phyloP scores from a whole-genome alignment of 192 early-diverging fungal species.

The Rhizoclosmatium sp. region DNA sequence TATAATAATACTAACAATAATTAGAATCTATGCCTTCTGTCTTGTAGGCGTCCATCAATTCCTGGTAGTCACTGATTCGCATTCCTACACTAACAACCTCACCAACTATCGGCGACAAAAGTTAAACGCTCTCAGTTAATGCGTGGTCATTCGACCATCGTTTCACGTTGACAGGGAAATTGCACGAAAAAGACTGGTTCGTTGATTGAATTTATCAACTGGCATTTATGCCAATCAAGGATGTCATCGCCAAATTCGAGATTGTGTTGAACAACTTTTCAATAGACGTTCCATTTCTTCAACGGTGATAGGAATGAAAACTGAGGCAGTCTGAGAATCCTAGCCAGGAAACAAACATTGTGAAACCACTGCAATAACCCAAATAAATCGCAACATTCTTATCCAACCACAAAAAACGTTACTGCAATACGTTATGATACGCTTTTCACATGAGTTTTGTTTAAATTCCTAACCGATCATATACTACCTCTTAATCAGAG shows the following conservation, averaged over 20 bases:
- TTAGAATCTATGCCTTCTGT: conserved; percentile 91
- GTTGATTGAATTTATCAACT: conserved; percentile 97
- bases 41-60: conserved; percentile 82
- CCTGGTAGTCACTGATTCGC: conserved; percentile 88
- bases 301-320: conserved; percentile 48
- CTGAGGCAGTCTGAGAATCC: too few species aligned
- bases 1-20: conserved; percentile 90
- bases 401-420: too few species aligned
- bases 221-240: conserved; percentile 95
- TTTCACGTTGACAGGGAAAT: conserved; percentile 99
- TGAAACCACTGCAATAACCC: too few species aligned
- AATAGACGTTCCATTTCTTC: conserved; percentile 73
- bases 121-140: conserved; percentile 96
- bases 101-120: conserved; percentile 97
- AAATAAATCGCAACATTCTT: too few species aligned
- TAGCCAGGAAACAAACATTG: too few species aligned
- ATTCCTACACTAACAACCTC: conserved; percentile 99
- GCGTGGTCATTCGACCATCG: conserved; percentile 77
- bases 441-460: too few species aligned
- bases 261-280: conserved; percentile 78
- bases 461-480: too few species aligned
- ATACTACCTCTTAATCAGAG: too few species aligned
- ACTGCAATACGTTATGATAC: too few species aligned
- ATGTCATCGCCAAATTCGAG: conserved; percentile 99
- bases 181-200: conserved; percentile 92